Percentiles rank a stretch among this genome's conserved stretches.
phyloP scores from a whole-genome alignment of 805 yeast genomes.

The Yamadazyma phyllophila region DNA sequence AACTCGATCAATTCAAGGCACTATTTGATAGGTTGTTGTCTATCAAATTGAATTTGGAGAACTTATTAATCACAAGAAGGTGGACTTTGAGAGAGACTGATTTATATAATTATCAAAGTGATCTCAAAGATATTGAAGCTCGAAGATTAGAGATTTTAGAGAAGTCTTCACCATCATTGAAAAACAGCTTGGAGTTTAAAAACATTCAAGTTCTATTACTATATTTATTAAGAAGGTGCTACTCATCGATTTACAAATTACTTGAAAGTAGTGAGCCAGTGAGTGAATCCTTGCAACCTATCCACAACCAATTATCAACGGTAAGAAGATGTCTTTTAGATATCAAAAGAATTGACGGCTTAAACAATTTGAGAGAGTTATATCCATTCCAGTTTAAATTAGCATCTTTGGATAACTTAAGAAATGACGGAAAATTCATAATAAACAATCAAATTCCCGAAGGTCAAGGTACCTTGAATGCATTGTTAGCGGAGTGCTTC shows the following conservation, averaged over 20 bases:
- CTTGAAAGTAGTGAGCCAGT: constrained; percentile 94
- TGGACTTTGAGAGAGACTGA: constrained; percentile 99
- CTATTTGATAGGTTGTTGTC: constrained; percentile 63
- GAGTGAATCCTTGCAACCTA: constrained; percentile 86
- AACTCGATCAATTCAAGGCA: constrained; percentile 15
- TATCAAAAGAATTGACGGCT: constrained; percentile 89
- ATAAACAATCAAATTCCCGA: constrained; percentile 90
- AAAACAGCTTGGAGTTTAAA: constrained; percentile 26
- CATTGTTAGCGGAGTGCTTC: constrained; percentile 88
- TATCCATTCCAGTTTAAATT: constrained; percentile 96
- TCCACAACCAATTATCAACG: constrained; percentile 90
- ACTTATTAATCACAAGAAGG: constrained; percentile 83
- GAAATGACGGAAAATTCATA: constrained; percentile 89
- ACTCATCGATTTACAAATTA: constrained; percentile 84
- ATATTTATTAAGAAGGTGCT: constrained; percentile 84
- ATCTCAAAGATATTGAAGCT: constrained; percentile 71
- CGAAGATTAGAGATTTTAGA: constrained; percentile 47
- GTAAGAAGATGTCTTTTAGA: constrained; percentile 88
- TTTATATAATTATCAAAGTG: constrained; percentile 76
- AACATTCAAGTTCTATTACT: constrained; percentile 50
- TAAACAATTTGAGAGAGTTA: constrained; percentile 80
- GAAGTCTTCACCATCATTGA: constrained; percentile 8
- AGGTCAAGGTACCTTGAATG: constrained; percentile 95
- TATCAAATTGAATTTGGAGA: constrained; percentile 73
- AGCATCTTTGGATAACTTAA: constrained; percentile 80